Evolutionary conservation across 257 asterid genomes (phyloP), one percentile per base, ranked within the genome.

Genomic region (Cynanchum wilfordii): DNA sequence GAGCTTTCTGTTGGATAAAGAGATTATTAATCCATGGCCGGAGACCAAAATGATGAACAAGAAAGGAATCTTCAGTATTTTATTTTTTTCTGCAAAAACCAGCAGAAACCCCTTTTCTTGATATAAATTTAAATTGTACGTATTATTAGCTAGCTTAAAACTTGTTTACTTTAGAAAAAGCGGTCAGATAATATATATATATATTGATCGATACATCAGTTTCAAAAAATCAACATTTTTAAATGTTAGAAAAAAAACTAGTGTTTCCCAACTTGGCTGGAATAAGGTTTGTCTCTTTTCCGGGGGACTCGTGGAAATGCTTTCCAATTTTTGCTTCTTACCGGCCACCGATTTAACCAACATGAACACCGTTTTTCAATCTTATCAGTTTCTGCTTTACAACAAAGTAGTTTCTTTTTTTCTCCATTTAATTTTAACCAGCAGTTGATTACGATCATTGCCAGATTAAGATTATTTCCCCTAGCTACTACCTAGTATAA

Each of bases 51-150:
- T 24, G 66, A 62, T 17, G 68, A 63, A 62, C 15, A 4, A 15
- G 45, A 62, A 62, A 29, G 67, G 45, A 62, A 62, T 60, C 64
- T 55, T 55, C 62, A 47, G 47, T 8, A 42, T 42, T 33, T n/a
- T n/a, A n/a, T 49, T 12, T 13, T 49, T 49, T 15, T 12, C 19
- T 49, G 52, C 16, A 49, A 49, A 4, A 49, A 49, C 52, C 57
- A 52, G 24, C 57, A 52, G 24, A 52, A 52, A 52, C 9, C 20
- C 57, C 25, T 52, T 42, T 42, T 40, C 10, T 9, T 40, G 45
- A 40, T 7, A 40, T 1, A 40, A 40, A 40, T 40, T 40, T 6
- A 40, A 40, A 9, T 40, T 40, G 45, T 40, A 40, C 45, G 45
- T 40, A 47, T 47, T 10, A 47, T 30, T 30, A 47, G 0, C 4